Percentiles rank a stretch among this genome's conserved stretches.
phyloP scores from a whole-genome alignment of 768 basidiomycete genomes.

The Boletus barrowsii region DNA sequence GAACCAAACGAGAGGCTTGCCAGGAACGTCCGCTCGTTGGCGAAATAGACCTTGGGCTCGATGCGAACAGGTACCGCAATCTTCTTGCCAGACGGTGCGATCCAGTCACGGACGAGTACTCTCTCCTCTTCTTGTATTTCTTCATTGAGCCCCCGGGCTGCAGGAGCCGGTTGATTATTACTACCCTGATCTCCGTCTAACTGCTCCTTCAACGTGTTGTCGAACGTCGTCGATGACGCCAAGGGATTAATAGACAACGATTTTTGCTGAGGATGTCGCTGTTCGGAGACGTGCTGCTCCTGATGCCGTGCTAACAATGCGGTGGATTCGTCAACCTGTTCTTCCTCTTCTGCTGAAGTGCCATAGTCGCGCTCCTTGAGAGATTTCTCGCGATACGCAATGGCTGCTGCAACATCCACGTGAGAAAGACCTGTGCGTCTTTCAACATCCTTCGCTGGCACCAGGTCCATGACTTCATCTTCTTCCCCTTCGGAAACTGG shows the following conservation, averaged over 20 bases:
- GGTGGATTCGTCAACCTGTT: slow-evolving; percentile 33
- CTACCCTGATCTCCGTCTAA: slow-evolving; percentile 38
- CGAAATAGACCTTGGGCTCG: slow-evolving; percentile 98
- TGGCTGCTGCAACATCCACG: slow-evolving; percentile 76
- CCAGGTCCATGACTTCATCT: slow-evolving; percentile 67
- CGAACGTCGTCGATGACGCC: slow-evolving; percentile 78
- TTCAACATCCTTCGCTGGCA: slow-evolving; percentile 77
- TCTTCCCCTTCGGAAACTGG: slow-evolving; percentile 96
- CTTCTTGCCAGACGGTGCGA: slow-evolving; percentile 80
- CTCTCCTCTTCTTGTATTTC: slow-evolving; percentile 47
- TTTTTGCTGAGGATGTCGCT: slow-evolving; percentile 18
- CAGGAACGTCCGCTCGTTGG: slow-evolving; percentile 90
- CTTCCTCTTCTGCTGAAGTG: slow-evolving; percentile 26
- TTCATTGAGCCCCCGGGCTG: slow-evolving; percentile 36
- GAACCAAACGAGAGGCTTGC: slow-evolving; percentile 45
- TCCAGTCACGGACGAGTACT: slow-evolving; percentile 63
- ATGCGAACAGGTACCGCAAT: slow-evolving; percentile 94
- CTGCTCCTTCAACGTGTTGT: slow-evolving; percentile 75
- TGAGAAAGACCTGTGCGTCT: slow-evolving; percentile 73
- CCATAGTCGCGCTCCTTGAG: slow-evolving; percentile 46
- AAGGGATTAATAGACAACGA: slow-evolving; percentile 79
- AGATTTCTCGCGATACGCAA: slow-evolving; percentile 81
- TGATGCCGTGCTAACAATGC: slow-evolving; percentile 35
- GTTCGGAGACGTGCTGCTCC: slow-evolving; percentile 21
- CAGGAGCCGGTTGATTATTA: slow-evolving; percentile 24